These are phyloP conservation scores for Macadamia integrifolia DNA, from an alignment of 164 flowering plant genomes.

Conservation along the genomic window DNA sequence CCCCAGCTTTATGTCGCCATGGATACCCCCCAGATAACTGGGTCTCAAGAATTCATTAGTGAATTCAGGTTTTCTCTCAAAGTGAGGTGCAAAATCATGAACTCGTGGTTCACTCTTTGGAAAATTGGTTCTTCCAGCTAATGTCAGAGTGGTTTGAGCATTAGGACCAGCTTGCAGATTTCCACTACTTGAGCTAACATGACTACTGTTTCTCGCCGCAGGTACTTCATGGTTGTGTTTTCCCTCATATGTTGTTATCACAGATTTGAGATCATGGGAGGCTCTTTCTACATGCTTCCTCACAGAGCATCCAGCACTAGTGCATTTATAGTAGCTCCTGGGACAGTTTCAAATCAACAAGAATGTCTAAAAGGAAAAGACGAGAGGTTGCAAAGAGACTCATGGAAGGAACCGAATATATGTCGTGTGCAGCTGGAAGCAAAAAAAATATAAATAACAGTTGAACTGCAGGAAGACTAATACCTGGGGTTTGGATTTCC, in stretches of 20 bases:
- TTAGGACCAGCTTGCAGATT: conserved; percentile 14
- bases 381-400: neutral
- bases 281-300: conserved; percentile 84
- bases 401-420: neutral
- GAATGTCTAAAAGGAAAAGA: neutral
- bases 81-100: conserved; percentile 40
- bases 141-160: conserved; percentile 23
- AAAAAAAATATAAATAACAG: no score
- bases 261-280: conserved; percentile 60
- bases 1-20: conserved; percentile 39
- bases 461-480: no score
- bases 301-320: conserved; percentile 70
- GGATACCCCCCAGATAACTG: conserved; percentile 30
- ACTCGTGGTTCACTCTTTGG: conserved; percentile 44
- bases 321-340: conserved; percentile 97
- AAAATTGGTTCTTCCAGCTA: conserved; percentile 28
- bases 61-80: conserved; percentile 38
- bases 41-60: conserved; percentile 32
- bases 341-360: neutral
- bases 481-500: conserved; percentile 94
- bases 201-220: conserved; percentile 53
- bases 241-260: conserved; percentile 80
- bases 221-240: conserved; percentile 94
- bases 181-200: conserved; percentile 30
- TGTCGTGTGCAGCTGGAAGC: neutral